phyloP scores from a whole-genome alignment of 2,329 filamentous ascomycete genomes.

The Penicillium freii region DNA sequence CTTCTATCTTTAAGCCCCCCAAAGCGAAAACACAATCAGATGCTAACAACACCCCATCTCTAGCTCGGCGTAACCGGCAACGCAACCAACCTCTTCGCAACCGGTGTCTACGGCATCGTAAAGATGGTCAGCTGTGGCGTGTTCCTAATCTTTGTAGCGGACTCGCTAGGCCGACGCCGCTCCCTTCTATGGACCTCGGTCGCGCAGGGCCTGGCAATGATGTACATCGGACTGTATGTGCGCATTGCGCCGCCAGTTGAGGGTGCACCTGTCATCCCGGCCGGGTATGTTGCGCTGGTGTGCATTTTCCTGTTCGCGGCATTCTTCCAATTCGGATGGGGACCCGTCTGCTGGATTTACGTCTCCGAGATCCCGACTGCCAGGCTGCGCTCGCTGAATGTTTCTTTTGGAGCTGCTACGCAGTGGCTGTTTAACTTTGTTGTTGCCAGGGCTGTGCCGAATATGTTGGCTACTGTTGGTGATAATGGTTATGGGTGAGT shows the following conservation, averaged over 20 bases:
- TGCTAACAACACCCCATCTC: neutral
- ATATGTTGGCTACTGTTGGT: constrained; percentile 61
- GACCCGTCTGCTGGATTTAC: constrained; percentile 71
- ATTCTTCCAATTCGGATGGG: constrained; percentile 70
- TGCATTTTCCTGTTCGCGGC: constrained; percentile 71
- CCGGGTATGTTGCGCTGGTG: constrained; percentile 68
- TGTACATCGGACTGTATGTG: constrained; percentile 70
- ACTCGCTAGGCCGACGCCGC: constrained; percentile 65
- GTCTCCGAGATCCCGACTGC: constrained; percentile 69
- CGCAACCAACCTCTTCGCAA: constrained; percentile 64
- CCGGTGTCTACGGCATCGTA: constrained; percentile 70
- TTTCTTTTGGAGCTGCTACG: constrained; percentile 65
- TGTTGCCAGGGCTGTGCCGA: constrained; percentile 65
- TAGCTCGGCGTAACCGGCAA: constrained; percentile 61
- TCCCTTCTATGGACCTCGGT: constrained; percentile 64
- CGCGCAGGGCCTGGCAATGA: constrained; percentile 62
- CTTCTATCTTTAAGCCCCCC: too few species aligned
- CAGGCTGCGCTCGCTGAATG: constrained; percentile 64
- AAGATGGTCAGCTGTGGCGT: constrained; percentile 63
- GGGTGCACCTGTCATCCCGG: constrained; percentile 57
- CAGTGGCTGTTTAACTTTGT: constrained; percentile 76
- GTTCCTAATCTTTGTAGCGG: constrained; percentile 67
- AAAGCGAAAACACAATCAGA: neutral
- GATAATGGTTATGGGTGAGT: constrained; percentile 50
- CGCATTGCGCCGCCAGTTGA: constrained; percentile 46